Base-by-base conservation (phyloP, 2,329 filamentous ascomycete species). In the Aspergillus sergii region DNA sequence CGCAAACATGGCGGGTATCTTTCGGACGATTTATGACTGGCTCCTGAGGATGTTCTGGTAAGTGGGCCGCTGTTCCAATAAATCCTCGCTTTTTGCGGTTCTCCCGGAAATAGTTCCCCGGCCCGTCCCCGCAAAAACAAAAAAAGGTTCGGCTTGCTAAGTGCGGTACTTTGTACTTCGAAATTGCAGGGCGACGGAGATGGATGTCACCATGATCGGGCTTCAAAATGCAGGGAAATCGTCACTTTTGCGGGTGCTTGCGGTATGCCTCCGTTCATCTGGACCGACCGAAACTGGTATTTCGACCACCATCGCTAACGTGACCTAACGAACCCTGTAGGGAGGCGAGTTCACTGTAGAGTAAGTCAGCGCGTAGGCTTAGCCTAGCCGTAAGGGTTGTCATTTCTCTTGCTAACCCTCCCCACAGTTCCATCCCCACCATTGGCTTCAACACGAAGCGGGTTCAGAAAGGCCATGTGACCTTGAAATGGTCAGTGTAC, bases 371-470 rank as follows among this genome's bases (percentile, higher is more conserved):
- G 51, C 57, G 61, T 67, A 62, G 64, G 51, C 58, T 32, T 55
- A 43, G 62, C 48, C 45, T 54, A 36, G 48, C 50, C 51, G 41
- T 36, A 53, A 50, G 58, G 45, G 41, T 43, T 34, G 30, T 57
- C 30, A 11, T n/a, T 58, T 61, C n/a, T 62, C 64, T 56, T 68
- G 66, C 64, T 61, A 66, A 68, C 45, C 53, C 64, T 61, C 41
- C 60, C 55, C 81, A 75, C 83, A 98, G 94, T 84, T 96, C 94
- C 70, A 97, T 98, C 78, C 95, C 95, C 66, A 99, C 95, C 19
- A 94, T 99, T 73, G 95, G 95, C 69, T 98, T 98, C 85, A 99
- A 98, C 80, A 97, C 97, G 89, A 98, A 98, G 85, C 90, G 91
- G 71, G 93, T 99, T 72, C 94, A 97, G 82, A 94, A 95, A 76